These are phyloP conservation scores for Melanomma pulvis-pyrius DNA, from an alignment of 495 filamentous ascomycete genomes.

Conservation along the genomic window DNA sequence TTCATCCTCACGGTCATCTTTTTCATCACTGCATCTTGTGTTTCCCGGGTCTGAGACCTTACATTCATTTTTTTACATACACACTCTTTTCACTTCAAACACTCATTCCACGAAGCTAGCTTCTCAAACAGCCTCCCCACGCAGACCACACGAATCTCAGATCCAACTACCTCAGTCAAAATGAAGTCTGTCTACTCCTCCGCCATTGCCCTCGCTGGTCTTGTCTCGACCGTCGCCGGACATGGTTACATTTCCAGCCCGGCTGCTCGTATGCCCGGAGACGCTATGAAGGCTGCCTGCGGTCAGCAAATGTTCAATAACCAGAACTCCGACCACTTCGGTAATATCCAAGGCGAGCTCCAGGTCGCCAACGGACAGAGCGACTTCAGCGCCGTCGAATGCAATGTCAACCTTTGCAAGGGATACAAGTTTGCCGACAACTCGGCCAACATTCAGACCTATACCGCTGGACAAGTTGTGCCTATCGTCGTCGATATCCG, in stretches of 20 bases:
- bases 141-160: not conserved
- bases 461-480: constrained; percentile 62
- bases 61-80: constrained; percentile 27
- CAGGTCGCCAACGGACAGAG: constrained; percentile 57
- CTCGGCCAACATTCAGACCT: constrained; percentile 63
- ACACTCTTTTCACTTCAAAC: constrained; percentile 17
- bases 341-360: constrained; percentile 69
- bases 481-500: constrained; percentile 61
- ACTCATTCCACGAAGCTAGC: constrained; percentile 24
- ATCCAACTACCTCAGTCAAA: not conserved
- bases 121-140: constrained; percentile 3
- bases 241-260: constrained; percentile 68
- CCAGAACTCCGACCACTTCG: constrained; percentile 65
- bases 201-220: constrained; percentile 47
- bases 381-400: constrained; percentile 61
- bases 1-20: constrained; percentile 4
- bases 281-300: constrained; percentile 62
- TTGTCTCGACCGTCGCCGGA: constrained; percentile 57
- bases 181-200: constrained; percentile 28
- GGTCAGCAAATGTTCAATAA: constrained; percentile 63
- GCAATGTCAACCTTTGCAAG: constrained; percentile 72
- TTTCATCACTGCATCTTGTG: constrained; percentile 10
- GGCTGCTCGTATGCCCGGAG: constrained; percentile 60
- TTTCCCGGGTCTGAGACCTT: constrained; percentile 27
- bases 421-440: constrained; percentile 75